Conservation (phyloP, 2,329 filamentous ascomycete genomes). For the Alternaria sp. region DNA sequence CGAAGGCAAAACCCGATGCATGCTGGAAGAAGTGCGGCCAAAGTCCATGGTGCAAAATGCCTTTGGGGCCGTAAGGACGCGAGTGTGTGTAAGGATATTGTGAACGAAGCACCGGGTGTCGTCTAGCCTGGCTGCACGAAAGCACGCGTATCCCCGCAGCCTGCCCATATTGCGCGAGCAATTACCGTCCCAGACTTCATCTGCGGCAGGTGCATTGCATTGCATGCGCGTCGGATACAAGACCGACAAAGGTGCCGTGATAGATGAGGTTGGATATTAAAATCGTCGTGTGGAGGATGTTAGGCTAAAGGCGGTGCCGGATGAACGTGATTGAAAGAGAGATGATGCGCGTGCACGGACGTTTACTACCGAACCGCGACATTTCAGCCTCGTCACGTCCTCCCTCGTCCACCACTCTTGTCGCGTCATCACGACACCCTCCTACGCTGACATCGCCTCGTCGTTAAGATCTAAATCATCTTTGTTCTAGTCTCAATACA, state of each 20-base stretch:
- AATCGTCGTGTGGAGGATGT: slow-evolving; percentile 29
- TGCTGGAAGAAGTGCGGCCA: neutral
- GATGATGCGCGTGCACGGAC: slow-evolving; percentile 29
- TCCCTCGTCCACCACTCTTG: slow-evolving; percentile 26
- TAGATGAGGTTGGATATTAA: slow-evolving; percentile 42
- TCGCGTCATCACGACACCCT: slow-evolving; percentile 19
- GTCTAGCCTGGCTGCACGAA: slow-evolving; percentile 26
- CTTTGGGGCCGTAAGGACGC: slow-evolving; percentile 1
- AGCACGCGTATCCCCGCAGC: slow-evolving; percentile 24
- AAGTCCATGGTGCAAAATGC: neutral
- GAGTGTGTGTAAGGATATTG: slow-evolving; percentile 26
- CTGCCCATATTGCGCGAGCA: slow-evolving; percentile 31
- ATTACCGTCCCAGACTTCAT: slow-evolving; percentile 28
- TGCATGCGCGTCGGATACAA: slow-evolving; percentile 20
- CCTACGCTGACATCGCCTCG: slow-evolving; percentile 15
- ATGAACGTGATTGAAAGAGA: slow-evolving; percentile 29
- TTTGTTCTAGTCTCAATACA: slow-evolving; percentile 16
- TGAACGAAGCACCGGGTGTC: slow-evolving; percentile 29
- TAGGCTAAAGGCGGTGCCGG: slow-evolving; percentile 40
- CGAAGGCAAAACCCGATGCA: slow-evolving; percentile 12
- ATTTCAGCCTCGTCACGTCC: slow-evolving; percentile 34
- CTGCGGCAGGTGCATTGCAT: slow-evolving; percentile 25
- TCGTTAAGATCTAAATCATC: slow-evolving; percentile 20
- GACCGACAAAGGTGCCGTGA: slow-evolving; percentile 24
- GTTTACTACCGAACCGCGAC: slow-evolving; percentile 12